Base-by-base conservation (phyloP, 768 basidiomycete genomes). In the Lentinula detonsa region DNA sequence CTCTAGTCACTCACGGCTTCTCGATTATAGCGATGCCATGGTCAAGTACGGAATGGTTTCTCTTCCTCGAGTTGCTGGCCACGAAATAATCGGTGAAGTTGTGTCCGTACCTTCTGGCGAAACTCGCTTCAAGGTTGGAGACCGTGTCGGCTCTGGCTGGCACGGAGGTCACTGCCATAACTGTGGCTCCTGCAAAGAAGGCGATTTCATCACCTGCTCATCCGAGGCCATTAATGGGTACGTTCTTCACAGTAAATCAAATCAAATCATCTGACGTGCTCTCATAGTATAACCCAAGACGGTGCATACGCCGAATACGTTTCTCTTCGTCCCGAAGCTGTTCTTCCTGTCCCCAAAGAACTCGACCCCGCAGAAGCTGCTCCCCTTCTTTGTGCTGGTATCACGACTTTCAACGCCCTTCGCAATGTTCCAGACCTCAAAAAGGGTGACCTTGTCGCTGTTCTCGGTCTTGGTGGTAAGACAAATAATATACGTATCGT, bases 301-400 rank as follows among this genome's bases (percentile, higher is more conserved):
- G 53, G 53, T 13, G 53, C 31, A 6, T 55, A 55, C 39, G 53
- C 53, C 23, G 53, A 55, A 55, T 55, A 55, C 35, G 53, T 55
- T 35, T 23, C 35, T 40, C 53, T 55, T 23, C 53, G 53, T 55
- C 39, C 53, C 37, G 53, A 55, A 35, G 53, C 53, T 13, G 53
- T 55, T 40, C 21, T 55, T 13, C 53, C 37, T 28, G 39, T 55
- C 11, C 53, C 53, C 18, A 39, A 55, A 35, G 37, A 39, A 13
- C 53, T 55, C 23, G 53, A 55, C 37, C 53, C 53, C 10, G 53
- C 53, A 23, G 53, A 55, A 23, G 53, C 53, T 21, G 53, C 53
- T 55, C 53, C 53, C 23, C 53, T 55, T 23, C 53, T 55, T 15
- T 55, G 53, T 40, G 53, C 53, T 3, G 53, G 53, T 37, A 40